Base-by-base conservation (phyloP, 1,284 basidiomycete genomes). In the Boletus sp. region DNA sequence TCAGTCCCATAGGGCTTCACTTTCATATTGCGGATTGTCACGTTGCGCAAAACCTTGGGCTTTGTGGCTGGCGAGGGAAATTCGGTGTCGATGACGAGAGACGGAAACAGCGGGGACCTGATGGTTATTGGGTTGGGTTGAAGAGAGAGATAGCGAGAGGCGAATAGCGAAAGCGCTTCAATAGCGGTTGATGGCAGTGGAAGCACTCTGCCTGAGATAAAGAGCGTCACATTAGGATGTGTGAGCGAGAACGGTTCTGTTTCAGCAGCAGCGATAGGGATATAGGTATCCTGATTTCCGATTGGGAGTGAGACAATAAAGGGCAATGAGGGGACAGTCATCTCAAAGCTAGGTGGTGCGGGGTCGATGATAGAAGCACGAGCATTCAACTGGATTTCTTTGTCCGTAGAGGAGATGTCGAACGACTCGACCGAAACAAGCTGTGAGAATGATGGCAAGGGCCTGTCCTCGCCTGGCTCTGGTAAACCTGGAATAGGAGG, bases 1-100 rank as follows among this genome's bases (percentile, higher is more conserved):
- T 64, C 63, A 4, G 59, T 69, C 1, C 75, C 76, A 9, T 69
- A 69, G 0, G 84, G 73, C 48, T 72, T 77, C 49, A 90, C 75
- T 56, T 76, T 78, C 88, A 90, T 89, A 56, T 86, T 75, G 23
- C 73, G 74, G 49, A 90, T 82, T 3, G 82, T 83, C 26, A 90
- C 81, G 51, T 87, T 71, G 16, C 76, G 77, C 16, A 90, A 70
- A 36, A 90, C 71, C 22, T 75, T 69, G 1, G 87, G 86, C 30
- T 72, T 74, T 3, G 79, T 77, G 36, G 71, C 60, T 1, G 83
- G 84, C 1, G 76, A 75, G 8, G 87, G 88, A 60, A 90, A 88
- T 2, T 70, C 62, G 3, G 77, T 70, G 43, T 74, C 62, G 4
- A 84, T 54, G 20, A 65, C 51, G 34, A 83, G 59, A 14, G 62